phyloP scores from a whole-genome alignment of 2,329 filamentous ascomycete genomes.

The Scedosporium dehoogii region DNA sequence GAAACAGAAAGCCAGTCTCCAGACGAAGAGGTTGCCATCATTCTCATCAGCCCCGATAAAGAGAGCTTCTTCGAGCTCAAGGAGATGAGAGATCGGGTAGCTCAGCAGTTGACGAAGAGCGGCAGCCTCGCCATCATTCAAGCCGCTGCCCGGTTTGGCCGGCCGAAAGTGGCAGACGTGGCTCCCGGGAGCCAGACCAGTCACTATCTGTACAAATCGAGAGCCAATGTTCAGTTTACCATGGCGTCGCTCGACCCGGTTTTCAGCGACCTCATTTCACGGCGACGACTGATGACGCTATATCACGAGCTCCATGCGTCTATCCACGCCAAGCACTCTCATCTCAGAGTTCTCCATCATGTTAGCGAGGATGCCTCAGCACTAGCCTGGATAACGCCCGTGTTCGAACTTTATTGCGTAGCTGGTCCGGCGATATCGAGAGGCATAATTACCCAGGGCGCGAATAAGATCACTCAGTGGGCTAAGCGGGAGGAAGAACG shows the following conservation, averaged over 20 bases:
- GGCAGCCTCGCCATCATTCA: constrained; percentile 67
- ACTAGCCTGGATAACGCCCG: constrained; percentile 81
- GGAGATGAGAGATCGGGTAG: constrained; percentile 55
- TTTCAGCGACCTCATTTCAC: constrained; percentile 48
- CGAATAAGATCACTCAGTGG: constrained; percentile 87
- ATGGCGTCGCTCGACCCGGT: constrained; percentile 73
- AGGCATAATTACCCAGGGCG: constrained; percentile 66
- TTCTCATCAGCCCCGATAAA: constrained; percentile 85
- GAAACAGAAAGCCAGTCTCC: constrained; percentile 51
- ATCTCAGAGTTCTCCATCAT: constrained; percentile 78
- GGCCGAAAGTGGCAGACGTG: constrained; percentile 63
- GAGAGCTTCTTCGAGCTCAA: constrained; percentile 89
- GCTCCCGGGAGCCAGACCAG: constrained; percentile 70
- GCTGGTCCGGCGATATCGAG: constrained; percentile 62
- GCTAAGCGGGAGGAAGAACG: constrained; percentile 84
- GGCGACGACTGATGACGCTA: constrained; percentile 66
- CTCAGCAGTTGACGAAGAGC: constrained; percentile 63
- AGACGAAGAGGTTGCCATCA: constrained; percentile 75
- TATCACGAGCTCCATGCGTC: constrained; percentile 79
- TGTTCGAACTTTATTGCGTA: constrained; percentile 94
- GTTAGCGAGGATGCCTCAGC: constrained; percentile 66
- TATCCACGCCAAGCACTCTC: constrained; percentile 74
- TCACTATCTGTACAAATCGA: constrained; percentile 94
- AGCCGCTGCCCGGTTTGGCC: constrained; percentile 58
- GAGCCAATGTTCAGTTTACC: constrained; percentile 88